Percentiles rank a stretch among this genome's conserved stretches.
These are phyloP conservation scores for Priceomyces haplophilus DNA, from an alignment of 805 yeast genomes.

Conservation along the genomic window DNA sequence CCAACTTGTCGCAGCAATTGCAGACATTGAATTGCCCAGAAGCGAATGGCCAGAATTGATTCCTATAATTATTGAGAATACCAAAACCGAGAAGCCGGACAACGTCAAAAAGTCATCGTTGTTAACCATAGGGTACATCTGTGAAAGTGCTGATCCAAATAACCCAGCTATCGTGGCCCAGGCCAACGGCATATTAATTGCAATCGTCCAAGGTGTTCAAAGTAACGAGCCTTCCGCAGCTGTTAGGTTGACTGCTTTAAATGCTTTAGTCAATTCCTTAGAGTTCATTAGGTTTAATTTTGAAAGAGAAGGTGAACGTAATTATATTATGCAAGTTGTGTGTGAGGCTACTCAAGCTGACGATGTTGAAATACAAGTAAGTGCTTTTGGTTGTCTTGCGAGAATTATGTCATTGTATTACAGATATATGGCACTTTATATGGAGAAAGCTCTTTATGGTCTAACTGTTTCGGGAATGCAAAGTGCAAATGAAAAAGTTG, in stretches of 20 bases:
- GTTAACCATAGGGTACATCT: constrained; percentile 89
- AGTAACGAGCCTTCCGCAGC: constrained; percentile 66
- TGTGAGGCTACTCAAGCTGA: constrained; percentile 97
- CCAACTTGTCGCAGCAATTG: constrained; percentile 93
- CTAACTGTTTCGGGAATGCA: constrained; percentile 91
- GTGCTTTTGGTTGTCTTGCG: constrained; percentile 94
- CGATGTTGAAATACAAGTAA: constrained; percentile 78
- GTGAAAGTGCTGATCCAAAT: constrained; percentile 88
- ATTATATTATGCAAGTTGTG: constrained; percentile 96
- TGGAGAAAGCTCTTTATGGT: constrained; percentile 94
- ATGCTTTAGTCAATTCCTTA: constrained; percentile 86
- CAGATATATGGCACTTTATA: constrained; percentile 84
- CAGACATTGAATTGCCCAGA: constrained; percentile 89
- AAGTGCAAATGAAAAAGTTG: constrained; percentile 75
- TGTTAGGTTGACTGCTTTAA: constrained; percentile 87
- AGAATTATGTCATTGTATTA: constrained; percentile 89
- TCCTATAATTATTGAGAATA: constrained; percentile 79
- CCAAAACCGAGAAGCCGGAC: constrained; percentile 73
- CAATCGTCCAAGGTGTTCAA: constrained; percentile 96
- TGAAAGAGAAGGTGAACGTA: constrained; percentile 91
- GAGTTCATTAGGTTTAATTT: constrained; percentile 87
- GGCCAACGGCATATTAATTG: constrained; percentile 88
- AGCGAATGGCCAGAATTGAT: constrained; percentile 87
- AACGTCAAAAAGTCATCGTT: constrained; percentile 83
- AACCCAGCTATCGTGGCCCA: constrained; percentile 76